Conservation (phyloP, 495 filamentous ascomycete species). For the Annulohypoxylon bovei region DNA sequence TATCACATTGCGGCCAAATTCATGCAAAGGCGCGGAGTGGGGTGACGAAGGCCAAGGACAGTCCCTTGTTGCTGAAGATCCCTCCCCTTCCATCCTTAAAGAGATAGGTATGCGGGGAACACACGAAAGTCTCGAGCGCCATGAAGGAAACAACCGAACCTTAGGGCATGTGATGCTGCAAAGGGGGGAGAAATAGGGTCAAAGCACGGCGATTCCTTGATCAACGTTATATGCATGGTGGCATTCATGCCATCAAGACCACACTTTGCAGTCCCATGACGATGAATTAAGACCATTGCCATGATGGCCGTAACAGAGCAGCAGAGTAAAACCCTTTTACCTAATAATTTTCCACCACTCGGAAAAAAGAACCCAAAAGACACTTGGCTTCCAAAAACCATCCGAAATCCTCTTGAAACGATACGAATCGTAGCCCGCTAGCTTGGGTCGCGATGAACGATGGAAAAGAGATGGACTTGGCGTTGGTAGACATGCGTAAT, state of each 20-base stretch:
- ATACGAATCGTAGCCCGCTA: background rate
- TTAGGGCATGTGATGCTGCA: slow-evolving; percentile 15
- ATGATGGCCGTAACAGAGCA: background rate
- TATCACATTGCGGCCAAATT: slow-evolving; percentile 2
- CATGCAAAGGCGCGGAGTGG: slow-evolving; percentile 22
- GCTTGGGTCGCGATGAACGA: slow-evolving; percentile 6
- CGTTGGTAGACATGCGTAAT: background rate
- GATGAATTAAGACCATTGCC: background rate
- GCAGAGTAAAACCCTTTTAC: background rate
- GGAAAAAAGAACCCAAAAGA: background rate
- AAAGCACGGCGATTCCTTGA: slow-evolving; percentile 17
- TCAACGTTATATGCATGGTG: slow-evolving; percentile 7
- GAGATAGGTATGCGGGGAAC: slow-evolving; percentile 17
- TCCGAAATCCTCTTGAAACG: slow-evolving; percentile 1
- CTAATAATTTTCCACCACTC: background rate
- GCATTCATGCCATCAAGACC: slow-evolving; percentile 5
- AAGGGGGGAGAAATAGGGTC: slow-evolving; percentile 6
- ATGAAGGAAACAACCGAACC: background rate
- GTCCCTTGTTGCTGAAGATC: slow-evolving; percentile 13
- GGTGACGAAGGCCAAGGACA: slow-evolving; percentile 11
- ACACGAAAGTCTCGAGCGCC: slow-evolving; percentile 10
- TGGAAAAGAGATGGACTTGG: slow-evolving; percentile 1
- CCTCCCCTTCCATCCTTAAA: background rate
- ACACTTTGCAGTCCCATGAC: background rate
- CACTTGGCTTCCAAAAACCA: slow-evolving; percentile 8